Evolutionary conservation across 495 filamentous ascomycete genomes (phyloP), one percentile per base, ranked within the genome.

Genomic region (Hypoxylon crocopeplum): DNA sequence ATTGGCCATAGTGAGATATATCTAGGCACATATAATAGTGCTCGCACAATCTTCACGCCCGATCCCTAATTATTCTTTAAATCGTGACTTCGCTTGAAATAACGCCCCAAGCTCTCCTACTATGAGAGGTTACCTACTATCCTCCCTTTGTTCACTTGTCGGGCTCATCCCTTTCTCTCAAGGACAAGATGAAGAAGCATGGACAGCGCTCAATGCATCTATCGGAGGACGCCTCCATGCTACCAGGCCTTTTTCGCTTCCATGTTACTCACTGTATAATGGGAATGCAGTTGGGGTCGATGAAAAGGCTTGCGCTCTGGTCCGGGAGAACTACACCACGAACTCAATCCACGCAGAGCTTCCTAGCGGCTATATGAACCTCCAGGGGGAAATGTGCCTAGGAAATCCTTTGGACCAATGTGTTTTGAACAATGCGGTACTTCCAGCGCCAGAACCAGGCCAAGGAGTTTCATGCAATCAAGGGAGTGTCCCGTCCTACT

Each of bases 401-500:
- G 74, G 73, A 3, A 56, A 72, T 44, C 64, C 74, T 7, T 22
- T 36, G 16, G 67, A 76, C 38, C 73, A 78, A 46, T 78, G 75
- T 25, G 54, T 71, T 19, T 59, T 76, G 8, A 69, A 78, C 44
- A 71, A 62, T 44, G 63, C 58, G 17, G 41, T 53, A 13, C 32
- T 24, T 25, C 66, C 66, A 30, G 70, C 62, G 34, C 58, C 45
- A 33, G 29, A 45, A 24, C 72, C 57, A 4, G 37, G 29, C 38
- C 50, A 21, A 38, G 67, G 46, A 57, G 58, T 56, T 32, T 62
- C 54, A 11, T 61, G 65, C 29, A 63, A 67, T 16, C 64, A 67
- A 30, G 67, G 59, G 21, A 65, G 56, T 29, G 52, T 66, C 15
- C 67, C 64, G 19, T 55, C 53, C 1, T 89, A 88, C 48, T 73